Base-by-base conservation (phyloP, 75 land plant species). In the Cupressus sempervirens region DNA sequence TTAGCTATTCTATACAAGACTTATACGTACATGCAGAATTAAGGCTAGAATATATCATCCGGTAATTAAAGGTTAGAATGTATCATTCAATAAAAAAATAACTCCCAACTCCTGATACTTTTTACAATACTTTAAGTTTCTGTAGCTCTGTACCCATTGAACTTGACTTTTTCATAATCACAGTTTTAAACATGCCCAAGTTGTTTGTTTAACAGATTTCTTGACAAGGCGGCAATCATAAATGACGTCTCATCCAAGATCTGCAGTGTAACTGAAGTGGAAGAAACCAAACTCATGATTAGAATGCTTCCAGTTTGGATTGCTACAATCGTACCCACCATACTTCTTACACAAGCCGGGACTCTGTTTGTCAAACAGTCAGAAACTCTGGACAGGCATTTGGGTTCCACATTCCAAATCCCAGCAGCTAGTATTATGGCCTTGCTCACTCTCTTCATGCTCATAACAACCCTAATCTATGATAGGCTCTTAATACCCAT, bases 201-300 rank as follows among this genome's bases (percentile, higher is more conserved):
- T 53, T 23, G 34, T 84, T 40, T 3, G 40, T 38, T 43, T 58
- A 20, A 32, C 89, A 90, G 91, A n/a, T 88, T 81, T 73, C 73
- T 90, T n/a, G 91, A 90, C 84, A 90, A 88, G 65, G 91, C 88
- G 36, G 88, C 91, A 16, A 80, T 90, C 10, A 53, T 76, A 72
- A 52, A n/a, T 7, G 87, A 38, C 9, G 83, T 75, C 7, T 87
- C 40, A 30, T 90, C 87, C 89, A 75, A 89, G 70, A 88, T 91
- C 2, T 91, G 93, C 88, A 88, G 93, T 7, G 90, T 95, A 29
- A 91, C 91, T 18, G 90, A 93, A 82, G 92, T 93, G 56, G 97
- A 95, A 84, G 90, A 89, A 82, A 84, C 93, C 48, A 93, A 94
- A 86, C 86, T 87, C 7, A 83, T 94, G 2, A 30, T 95, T 14